Conservation (phyloP, 495 filamentous ascomycete genomes). For the Penicillium flavigenum region DNA sequence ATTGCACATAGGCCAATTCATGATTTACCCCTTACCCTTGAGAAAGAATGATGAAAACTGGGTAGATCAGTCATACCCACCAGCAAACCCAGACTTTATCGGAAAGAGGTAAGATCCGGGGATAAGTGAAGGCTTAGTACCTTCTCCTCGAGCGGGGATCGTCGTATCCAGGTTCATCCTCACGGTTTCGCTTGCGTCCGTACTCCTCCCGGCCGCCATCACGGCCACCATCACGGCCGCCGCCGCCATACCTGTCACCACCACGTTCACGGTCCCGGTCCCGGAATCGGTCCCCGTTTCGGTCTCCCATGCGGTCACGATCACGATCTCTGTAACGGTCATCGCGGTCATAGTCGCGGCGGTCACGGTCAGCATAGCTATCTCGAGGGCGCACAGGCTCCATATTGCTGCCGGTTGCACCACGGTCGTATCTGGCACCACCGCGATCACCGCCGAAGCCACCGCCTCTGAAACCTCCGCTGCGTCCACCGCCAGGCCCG, state of each 20-base stretch:
- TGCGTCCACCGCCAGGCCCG: conserved; percentile 67
- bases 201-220: conserved; percentile 62
- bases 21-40: conserved; percentile 60
- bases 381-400: conserved; percentile 54
- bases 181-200: conserved; percentile 57
- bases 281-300: conserved; percentile 33
- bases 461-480: conserved; percentile 52
- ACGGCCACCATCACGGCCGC: conserved; percentile 35
- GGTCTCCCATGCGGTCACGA: conserved; percentile 20
- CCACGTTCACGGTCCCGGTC: conserved; percentile 56
- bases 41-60: conserved; percentile 50
- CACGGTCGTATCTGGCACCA: conserved; percentile 49
- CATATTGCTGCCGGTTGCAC: conserved; percentile 53
- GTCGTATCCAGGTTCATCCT: conserved; percentile 60
- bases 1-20: conserved; percentile 13
- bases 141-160: conserved; percentile 77
- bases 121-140: conserved; percentile 54
- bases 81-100: conserved; percentile 41
- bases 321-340: conserved; percentile 52
- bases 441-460: conserved; percentile 44
- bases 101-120: conserved; percentile 21
- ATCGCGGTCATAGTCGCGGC: conserved; percentile 56
- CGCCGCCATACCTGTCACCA: conserved; percentile 32
- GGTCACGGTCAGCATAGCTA: conserved; percentile 50
- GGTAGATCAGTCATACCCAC: conserved; percentile 50